Evolutionary conservation across 768 basidiomycete species (phyloP).

Genomic region (Mycena rebaudengoi): DNA sequence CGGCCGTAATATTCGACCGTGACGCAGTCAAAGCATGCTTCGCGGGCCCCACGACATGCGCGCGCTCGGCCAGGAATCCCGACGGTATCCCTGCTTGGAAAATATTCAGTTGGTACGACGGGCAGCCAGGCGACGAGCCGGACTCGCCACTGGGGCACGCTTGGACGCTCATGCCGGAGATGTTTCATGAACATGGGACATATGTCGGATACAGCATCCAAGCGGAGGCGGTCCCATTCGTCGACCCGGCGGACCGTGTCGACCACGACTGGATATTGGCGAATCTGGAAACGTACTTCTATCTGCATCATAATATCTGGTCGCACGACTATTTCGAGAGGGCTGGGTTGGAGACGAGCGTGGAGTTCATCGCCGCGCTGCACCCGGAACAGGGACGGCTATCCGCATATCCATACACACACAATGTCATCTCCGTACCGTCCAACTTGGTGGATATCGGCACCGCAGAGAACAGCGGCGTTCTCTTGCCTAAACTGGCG

Average conservation of each 20-base stretch:
- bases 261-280: not conserved
- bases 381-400: not conserved
- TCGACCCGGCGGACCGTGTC: not conserved
- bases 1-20: not conserved
- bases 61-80: not conserved
- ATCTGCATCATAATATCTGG: not conserved
- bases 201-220: conserved; percentile 5
- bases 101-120: not conserved
- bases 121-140: not conserved
- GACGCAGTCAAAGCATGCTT: not conserved
- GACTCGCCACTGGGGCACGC: conserved; percentile 1
- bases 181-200: not conserved
- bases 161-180: not conserved
- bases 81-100: conserved; percentile 6
- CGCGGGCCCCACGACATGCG: not conserved
- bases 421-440: too few relatives aligned
- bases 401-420: not conserved
- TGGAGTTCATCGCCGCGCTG: not conserved
- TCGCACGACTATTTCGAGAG: conserved; percentile 2
- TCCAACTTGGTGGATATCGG: not conserved
- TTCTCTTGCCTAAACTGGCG: not conserved
- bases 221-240: not conserved
- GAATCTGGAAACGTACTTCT: not conserved
- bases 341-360: not conserved
- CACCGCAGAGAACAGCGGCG: not conserved